Evolutionary conservation across 164 flowering plant genomes (phyloP), one percentile per base, ranked within the genome.

Genomic region (Houttuynia cordata): DNA sequence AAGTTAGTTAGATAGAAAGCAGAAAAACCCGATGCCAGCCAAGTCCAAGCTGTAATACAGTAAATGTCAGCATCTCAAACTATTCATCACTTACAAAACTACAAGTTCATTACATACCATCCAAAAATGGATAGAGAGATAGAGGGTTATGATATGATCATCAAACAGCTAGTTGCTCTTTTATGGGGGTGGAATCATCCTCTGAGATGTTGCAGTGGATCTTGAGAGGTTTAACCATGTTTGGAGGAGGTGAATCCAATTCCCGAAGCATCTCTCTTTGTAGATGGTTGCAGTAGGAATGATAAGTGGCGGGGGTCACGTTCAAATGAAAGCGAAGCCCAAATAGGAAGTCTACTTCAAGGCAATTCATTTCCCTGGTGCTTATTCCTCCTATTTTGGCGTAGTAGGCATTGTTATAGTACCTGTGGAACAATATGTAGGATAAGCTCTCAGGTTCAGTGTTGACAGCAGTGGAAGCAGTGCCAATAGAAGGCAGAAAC

Each of bases 321-420:
- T 89, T 87, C 45, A 92, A 71, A 5, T 85, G 78, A 71, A 92
- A 92, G 19, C 91, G 79, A 55, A 92, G 61, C n/a, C 92, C 91
- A 73, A 92, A 92, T 23, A 92, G 68, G 67, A 92, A 92, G 66
- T 88, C 95, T 74, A 92, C 71, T 65, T 92, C 98, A 51, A 92
- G 86, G 59, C 73, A 82, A 58, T 91, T 91, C 88, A 91, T 88
- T 76, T 91, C 97, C 62, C 53, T 61, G 57, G 81, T 85, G 84
- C 85, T 84, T 53, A 91, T 86, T 53, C 97, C 96, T 73, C 97
- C 97, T 3, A 91, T 86, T 77, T 84, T 87, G n/a, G 93, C 97
- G 74, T 86, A 91, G 72, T 91, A 91, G 17, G 97, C 96, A 82
- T 91, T 91, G 79, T 85, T 88, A 75, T 91, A 91, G 24, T 78